A percentile compares a stretch with the other conserved stretches of the same genome.
Evolutionary conservation across 345 rosid species (phyloP).

Genomic region (Eucalyptus sideroxylon): DNA sequence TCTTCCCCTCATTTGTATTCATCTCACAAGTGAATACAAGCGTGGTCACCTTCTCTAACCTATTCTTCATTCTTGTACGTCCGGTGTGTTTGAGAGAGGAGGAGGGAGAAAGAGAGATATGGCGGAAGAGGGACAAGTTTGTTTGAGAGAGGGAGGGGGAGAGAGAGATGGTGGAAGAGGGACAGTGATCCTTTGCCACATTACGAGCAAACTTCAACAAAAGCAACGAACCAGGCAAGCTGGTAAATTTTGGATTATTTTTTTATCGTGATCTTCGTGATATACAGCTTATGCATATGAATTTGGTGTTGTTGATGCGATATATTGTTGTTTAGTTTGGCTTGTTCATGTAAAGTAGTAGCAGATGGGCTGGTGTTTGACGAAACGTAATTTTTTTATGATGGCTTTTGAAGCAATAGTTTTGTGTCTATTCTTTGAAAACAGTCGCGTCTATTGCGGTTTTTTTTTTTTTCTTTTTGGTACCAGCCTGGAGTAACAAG

Average conservation of each 20-base stretch:
- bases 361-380: neutral
- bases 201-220: conserved; percentile 31
- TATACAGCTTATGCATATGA: neutral
- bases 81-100: too few species aligned
- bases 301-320: neutral
- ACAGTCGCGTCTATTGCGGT: fast-evolving
- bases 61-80: too few species aligned
- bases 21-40: too few species aligned
- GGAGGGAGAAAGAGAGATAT: too few species aligned
- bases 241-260: conserved; percentile 17
- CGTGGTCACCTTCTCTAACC: too few species aligned
- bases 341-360: neutral
- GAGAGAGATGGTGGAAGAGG: conserved; percentile 34
- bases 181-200: conserved; percentile 63
- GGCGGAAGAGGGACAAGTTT: too few species aligned
- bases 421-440: too few species aligned
- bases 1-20: too few species aligned
- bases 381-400: neutral
- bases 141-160: neutral
- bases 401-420: neutral
- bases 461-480: too few species aligned
- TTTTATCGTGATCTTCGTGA: neutral
- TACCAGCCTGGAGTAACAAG: neutral
- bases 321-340: neutral
- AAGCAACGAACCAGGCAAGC: conserved; percentile 40